Base-by-base conservation (phyloP, 495 filamentous ascomycete species). In the Talaromyces thailandensis region DNA sequence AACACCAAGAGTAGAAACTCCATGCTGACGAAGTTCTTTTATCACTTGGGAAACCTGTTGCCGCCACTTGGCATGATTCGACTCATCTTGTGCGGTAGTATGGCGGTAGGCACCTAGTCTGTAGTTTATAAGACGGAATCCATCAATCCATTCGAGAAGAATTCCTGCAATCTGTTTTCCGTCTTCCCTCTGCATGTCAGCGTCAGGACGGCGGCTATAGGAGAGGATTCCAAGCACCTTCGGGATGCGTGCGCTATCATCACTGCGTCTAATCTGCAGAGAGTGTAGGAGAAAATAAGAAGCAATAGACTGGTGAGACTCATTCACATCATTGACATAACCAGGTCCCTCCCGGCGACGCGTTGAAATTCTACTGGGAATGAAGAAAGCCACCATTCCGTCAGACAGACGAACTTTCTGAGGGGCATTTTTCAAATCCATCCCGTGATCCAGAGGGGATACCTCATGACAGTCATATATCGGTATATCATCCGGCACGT, bases 71-170 rank as follows among this genome's bases (percentile, higher is more conserved):
- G 51, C 51, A 28, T 53, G 51, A 53, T 53, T 53, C 51, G 51
- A 28, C 51, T 53, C 51, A 25, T 53, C 26, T 25, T 28, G 8
- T 16, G 51, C 51, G 14, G 23, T 25, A 28, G 26, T 53, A 53
- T 53, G 23, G 25, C 51, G 21, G 51, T 24, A 12, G 25, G 21
- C 14, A 53, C 0, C 25, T 53, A 28, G 51, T 24, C 25, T 53
- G 8, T 3, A 53, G 51, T 53, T 25, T 53, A 53, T 28, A n/a
- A 53, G 23, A 28, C 51, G 51, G 51, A 53, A 53, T 53, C 51
- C 51, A 53, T 53, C 51, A 53, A 53, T 53, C 51, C 23, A 53
- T 53, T 53, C 51, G 9, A 53, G 51, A 53, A 53, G 25, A 28
- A 53, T 53, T 53, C 51, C 51, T 28, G 51, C 51, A 24, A 53